These are phyloP conservation scores for Gossypium schwendimanii DNA, from an alignment of 441 rosid genomes.

Conservation along the genomic window DNA sequence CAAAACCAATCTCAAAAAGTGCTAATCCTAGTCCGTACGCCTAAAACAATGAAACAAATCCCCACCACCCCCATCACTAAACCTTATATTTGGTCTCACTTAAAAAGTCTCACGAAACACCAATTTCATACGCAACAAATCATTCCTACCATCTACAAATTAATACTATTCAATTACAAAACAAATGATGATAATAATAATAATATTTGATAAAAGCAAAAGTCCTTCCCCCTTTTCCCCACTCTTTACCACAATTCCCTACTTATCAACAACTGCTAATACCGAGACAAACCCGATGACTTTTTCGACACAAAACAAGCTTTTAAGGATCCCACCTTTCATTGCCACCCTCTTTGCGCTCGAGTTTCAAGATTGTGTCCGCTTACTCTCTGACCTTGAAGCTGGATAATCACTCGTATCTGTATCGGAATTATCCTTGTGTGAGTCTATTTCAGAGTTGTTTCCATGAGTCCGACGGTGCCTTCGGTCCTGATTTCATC, in stretches of 20 bases:
- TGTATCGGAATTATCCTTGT: constrained; percentile 67
- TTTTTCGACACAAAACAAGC: not conserved
- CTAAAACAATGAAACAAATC: not conserved
- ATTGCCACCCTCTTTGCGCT: not conserved
- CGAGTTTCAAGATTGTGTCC: constrained; percentile 9
- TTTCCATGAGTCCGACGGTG: constrained; percentile 47
- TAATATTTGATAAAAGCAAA: not conserved
- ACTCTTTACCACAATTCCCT: constrained; percentile 21
- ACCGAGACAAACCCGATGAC: constrained; percentile 19
- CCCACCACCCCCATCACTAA: not conserved
- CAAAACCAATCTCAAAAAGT: not conserved
- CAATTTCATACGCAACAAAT: constrained; percentile 28
- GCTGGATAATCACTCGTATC: constrained; percentile 56
- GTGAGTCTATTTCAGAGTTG: constrained; percentile 65
- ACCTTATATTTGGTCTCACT: constrained; percentile 13
- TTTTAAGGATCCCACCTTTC: constrained; percentile 1
- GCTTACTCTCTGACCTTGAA: constrained; percentile 59
- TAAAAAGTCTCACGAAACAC: constrained; percentile 10
- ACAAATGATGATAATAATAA: not conserved
- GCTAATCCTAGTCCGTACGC: not conserved
- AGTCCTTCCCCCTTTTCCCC: not conserved
- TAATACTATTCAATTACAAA: not conserved
- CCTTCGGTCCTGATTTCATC: constrained; percentile 59
- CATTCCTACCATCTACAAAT: constrained; percentile 19
- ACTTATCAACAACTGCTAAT: constrained; percentile 27